phyloP scores from a whole-genome alignment of 2,329 filamentous ascomycete species.

The Aspergillus novofumigatus region DNA sequence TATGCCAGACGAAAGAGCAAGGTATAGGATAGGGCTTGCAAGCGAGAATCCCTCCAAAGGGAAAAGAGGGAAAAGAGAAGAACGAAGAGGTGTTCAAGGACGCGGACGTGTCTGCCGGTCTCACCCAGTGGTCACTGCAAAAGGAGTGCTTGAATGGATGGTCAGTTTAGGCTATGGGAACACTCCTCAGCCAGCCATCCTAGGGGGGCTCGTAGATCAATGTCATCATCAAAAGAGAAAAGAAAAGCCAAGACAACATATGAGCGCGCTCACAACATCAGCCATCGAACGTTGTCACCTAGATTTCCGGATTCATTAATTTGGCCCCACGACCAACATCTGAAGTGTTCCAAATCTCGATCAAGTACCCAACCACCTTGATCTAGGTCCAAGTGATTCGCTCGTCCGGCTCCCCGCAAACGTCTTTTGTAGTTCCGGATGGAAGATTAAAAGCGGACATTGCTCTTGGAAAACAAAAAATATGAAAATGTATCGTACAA shows the following conservation, averaged over 20 bases:
- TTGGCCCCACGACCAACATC: background rate
- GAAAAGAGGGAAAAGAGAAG: background rate
- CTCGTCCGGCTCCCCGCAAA: background rate
- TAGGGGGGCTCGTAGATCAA: background rate
- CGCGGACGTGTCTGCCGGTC: background rate
- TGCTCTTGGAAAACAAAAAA: constrained; percentile 20
- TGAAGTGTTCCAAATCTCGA: background rate
- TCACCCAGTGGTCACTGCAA: background rate
- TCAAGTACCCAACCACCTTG: background rate
- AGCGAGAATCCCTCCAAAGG: background rate
- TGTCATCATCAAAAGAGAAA: constrained; percentile 15
- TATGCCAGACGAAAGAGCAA: constrained; percentile 12
- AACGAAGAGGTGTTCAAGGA: background rate
- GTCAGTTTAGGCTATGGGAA: background rate
- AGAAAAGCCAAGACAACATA: constrained; percentile 10
- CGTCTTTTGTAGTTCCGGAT: constrained; percentile 17
- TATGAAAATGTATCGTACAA: constrained; percentile 44
- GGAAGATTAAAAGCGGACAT: constrained; percentile 18
- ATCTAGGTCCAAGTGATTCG: background rate
- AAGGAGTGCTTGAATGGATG: background rate
- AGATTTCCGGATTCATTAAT: background rate
- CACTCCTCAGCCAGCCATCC: background rate
- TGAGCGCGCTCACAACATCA: background rate
- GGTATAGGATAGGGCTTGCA: background rate
- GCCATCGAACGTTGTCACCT: background rate